These are phyloP conservation scores for Tylopilus vinaceipallidus DNA, from an alignment of 768 basidiomycete genomes.

Conservation along the genomic window DNA sequence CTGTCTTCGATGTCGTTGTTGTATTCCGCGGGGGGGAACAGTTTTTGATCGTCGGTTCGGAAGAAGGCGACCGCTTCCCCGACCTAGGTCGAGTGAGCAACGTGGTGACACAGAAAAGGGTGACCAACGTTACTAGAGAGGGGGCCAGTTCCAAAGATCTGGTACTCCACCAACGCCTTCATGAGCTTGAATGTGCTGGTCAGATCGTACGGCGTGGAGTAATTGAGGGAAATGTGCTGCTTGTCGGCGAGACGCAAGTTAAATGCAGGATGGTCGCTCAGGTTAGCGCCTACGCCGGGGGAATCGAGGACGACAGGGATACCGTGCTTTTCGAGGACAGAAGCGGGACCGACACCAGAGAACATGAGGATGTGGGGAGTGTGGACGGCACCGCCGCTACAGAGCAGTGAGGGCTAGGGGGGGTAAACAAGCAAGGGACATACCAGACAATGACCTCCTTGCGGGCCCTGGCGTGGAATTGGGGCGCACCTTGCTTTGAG, in stretches of 20 bases:
- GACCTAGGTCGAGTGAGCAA: constrained; percentile 15
- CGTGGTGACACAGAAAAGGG: not conserved
- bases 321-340: constrained; percentile 47
- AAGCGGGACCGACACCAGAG: constrained; percentile 73
- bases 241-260: constrained; percentile 53
- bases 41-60: constrained; percentile 29
- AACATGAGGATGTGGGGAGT: constrained; percentile 69
- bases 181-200: constrained; percentile 26
- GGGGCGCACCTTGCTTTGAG: constrained; percentile 18
- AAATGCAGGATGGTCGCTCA: constrained; percentile 67
- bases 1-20: constrained; percentile 25
- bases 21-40: constrained; percentile 34
- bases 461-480: constrained; percentile 45
- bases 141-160: constrained; percentile 45
- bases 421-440: constrained; percentile 12
- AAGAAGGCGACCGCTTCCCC: constrained; percentile 33
- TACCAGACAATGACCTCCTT: constrained; percentile 66
- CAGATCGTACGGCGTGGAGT: constrained; percentile 29
- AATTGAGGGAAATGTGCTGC: constrained; percentile 41
- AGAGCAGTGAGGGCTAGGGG: not conserved
- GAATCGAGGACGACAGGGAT: constrained; percentile 62
- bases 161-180: constrained; percentile 40
- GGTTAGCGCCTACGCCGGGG: constrained; percentile 71
- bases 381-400: constrained; percentile 61
- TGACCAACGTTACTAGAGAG: constrained; percentile 50